Base-by-base conservation (phyloP, 2,329 filamentous ascomycete species). In the Macroventuria anomochaeta region DNA sequence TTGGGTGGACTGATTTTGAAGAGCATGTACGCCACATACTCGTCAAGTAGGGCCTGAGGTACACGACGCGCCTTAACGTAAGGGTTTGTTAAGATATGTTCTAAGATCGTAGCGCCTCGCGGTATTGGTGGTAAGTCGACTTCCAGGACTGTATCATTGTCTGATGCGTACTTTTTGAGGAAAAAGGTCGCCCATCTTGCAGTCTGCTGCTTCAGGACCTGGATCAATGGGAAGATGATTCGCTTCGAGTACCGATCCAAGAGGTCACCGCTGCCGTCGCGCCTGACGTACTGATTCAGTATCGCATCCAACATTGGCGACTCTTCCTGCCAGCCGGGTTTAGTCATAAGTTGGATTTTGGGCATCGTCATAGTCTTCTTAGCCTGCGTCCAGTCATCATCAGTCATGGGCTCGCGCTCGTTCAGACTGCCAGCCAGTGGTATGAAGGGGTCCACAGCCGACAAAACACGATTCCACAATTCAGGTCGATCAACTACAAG, bases 381-480 rank as follows among this genome's bases (percentile, higher is more conserved):
- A 2, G 8, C 11, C 13, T 20, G n/a, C 72, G 68, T 3, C 58
- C 37, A 15, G 11, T 33, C n/a, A 12, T 2, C 5, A 3, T 74
- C 66, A 5, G 53, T 53, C 11, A 73, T 49, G 5, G 64, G 66
- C 1, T 50, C 46, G 11, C 72, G 64, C 42, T 77, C 76, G 46
- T 75, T 65, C 8, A 78, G 33, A 21, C 68, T 71, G 15, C 71
- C 70, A 6, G 68, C 68, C 15, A 75, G 44, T 1, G 74, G 70
- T 33, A 77, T 58, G 1, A 66, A 56, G 5, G 40, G 40, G 28
- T 71, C 66, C 46, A 77, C 49, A 37, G 62, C 43, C 11, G 42
- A 20, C 6, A 73, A 20, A 26, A 72, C 58, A 43, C 62, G 43
- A 13, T 65, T 55, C 5, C 37, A 33, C 2, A 46, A 15, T 4